Evolutionary conservation across 352 stramenopile genomes (phyloP), one percentile per base, ranked within the genome.

Genomic region (Phytophthora sp.): DNA sequence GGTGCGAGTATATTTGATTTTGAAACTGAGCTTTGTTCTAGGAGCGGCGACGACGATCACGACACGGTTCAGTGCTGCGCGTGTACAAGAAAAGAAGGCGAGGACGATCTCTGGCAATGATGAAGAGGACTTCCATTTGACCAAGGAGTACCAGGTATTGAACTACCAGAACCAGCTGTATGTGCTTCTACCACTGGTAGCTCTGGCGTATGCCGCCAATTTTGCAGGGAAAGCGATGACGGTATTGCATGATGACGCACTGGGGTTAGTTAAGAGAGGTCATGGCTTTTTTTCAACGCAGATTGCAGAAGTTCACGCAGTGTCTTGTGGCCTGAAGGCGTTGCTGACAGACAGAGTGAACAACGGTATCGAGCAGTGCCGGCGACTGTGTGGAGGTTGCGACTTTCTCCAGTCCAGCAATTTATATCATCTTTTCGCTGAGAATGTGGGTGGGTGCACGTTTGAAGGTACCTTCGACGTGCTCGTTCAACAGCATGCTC

Each of bases 401-500:
- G 57, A 55, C 7, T 69, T 69, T 21, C 29, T 69, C 0, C 63
- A 72, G 35, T 68, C 64, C n/a, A 72, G 57, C 35, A 72, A 72
- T 15, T 29, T 72, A 8, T 31, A 42, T 16, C 64, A 72, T 23
- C 45, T 77, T n/a, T 78, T 77, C 24, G 66, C 53, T 39, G 77
- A 86, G 57, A 69, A 73, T 18, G 72, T 88, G 2, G 75, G 77
- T 11, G 62, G 74, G 6, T 64, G 50, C 38, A 88, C 80, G 3
- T 85, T 74, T 42, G 80, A 86, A 74, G 80, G 77, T 30, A 88
- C 77, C 24, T 80, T 85, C 49, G 77, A 88, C 45, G 77, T 88
- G 53, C 57, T 88, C 7, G 77, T 84, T 26, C 68, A 85, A 59
- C 80, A 88, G 35, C 77, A 86, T 50, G 67, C 72, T 18, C 71